Percentiles rank a stretch among this genome's conserved stretches.
Evolutionary conservation across 1,139 yeast genomes (phyloP).

Genomic region (Yamadazyma aaseri): DNA sequence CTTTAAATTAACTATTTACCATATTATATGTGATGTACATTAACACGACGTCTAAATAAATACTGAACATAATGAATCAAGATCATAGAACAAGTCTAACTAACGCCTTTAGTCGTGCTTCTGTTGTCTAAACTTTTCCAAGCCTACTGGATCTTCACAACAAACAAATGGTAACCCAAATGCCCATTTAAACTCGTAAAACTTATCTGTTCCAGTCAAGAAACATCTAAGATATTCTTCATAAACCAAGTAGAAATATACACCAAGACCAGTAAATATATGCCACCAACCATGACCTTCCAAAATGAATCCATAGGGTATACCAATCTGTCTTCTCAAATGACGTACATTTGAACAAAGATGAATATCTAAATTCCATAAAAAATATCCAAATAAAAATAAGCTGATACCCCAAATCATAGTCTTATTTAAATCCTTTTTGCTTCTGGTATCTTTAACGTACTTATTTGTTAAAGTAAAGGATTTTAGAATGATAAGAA

Average conservation of each 20-base stretch:
- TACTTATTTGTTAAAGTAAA: constrained; percentile 47
- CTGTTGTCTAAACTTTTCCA: constrained; percentile 17
- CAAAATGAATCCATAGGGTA: constrained; percentile 83
- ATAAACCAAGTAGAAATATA: constrained; percentile 58
- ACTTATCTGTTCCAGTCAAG: constrained; percentile 50
- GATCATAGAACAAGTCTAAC: no score
- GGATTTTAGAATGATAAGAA: constrained; percentile 59
- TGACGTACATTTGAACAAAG: constrained; percentile 65
- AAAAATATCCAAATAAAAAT: constrained; percentile 69
- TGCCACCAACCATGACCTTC: constrained; percentile 99
- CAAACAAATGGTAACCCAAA: constrained; percentile 39
- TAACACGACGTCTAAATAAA: no score
- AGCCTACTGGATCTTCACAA: constrained; percentile 32
- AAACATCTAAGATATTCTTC: constrained; percentile 69
- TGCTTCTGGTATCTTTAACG: constrained; percentile 50
- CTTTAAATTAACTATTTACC: no score
- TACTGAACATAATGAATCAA: no score
- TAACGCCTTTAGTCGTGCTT: constrained; percentile 5
- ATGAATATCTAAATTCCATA: constrained; percentile 87
- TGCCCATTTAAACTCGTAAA: constrained; percentile 53
- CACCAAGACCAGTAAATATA: constrained; percentile 75
- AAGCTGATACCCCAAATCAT: constrained; percentile 61
- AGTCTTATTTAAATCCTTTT: constrained; percentile 48
- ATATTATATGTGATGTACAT: no score
- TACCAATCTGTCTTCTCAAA: constrained; percentile 65